These are phyloP conservation scores for Cryptococcus amylolentus DNA, from an alignment of 1,284 basidiomycete genomes.

Conservation along the genomic window DNA sequence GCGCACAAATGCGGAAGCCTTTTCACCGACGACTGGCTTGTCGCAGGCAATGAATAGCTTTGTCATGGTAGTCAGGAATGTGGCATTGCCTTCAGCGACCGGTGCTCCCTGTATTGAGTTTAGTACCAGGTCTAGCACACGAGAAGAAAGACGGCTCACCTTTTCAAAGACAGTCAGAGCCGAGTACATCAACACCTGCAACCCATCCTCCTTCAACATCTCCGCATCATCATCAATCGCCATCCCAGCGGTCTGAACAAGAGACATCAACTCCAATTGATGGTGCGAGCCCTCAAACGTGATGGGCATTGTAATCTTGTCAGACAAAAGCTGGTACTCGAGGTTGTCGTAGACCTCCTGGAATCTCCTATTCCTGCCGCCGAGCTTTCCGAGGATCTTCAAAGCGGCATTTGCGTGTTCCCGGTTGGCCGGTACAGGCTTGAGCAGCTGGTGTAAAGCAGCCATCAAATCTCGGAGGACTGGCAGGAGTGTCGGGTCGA, in stretches of 20 bases:
- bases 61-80: conserved; percentile 36
- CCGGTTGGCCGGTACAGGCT: conserved; percentile 85
- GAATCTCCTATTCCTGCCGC: conserved; percentile 87
- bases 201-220: conserved; percentile 69
- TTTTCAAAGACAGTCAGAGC: conserved; percentile 71
- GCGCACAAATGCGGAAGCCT: conserved; percentile 37
- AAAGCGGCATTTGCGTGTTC: conserved; percentile 92
- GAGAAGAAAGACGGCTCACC: conserved; percentile 51
- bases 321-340: conserved; percentile 65
- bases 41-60: conserved; percentile 39
- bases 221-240: conserved; percentile 62
- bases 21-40: conserved; percentile 22
- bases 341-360: conserved; percentile 77
- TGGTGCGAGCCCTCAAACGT: conserved; percentile 71
- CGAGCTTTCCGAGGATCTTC: conserved; percentile 94
- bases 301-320: conserved; percentile 65
- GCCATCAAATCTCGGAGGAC: conserved; percentile 93
- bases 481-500: conserved; percentile 92
- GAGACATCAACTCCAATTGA: conserved; percentile 66
- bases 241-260: conserved; percentile 67
- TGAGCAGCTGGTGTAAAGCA: conserved; percentile 84
- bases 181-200: conserved; percentile 72
- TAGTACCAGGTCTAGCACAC: not conserved
- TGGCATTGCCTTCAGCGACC: conserved; percentile 32
- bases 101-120: conserved; percentile 20